A percentile compares a stretch with the other conserved stretches of the same genome.
These are phyloP conservation scores for Penicillium salamii DNA, from an alignment of 495 filamentous ascomycete genomes.

Conservation along the genomic window DNA sequence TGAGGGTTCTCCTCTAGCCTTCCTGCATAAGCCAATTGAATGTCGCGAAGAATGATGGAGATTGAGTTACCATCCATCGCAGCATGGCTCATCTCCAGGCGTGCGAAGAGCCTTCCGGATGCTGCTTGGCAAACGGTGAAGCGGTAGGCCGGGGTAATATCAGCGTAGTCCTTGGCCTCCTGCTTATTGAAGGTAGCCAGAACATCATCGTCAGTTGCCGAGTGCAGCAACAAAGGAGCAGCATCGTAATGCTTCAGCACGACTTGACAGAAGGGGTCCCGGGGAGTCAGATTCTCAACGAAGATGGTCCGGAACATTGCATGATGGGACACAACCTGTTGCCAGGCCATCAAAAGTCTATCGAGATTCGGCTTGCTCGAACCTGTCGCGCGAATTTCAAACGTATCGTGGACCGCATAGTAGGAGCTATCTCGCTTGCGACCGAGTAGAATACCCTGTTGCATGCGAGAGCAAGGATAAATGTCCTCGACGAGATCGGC, in stretches of 20 bases:
- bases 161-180: slow-evolving; percentile 31
- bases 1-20: slow-evolving; percentile 29
- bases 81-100: slow-evolving; percentile 56
- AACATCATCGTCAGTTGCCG: slow-evolving; percentile 29
- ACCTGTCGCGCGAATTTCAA: slow-evolving; percentile 47
- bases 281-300: slow-evolving; percentile 42
- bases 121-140: slow-evolving; percentile 47
- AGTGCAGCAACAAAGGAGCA: slow-evolving; percentile 32
- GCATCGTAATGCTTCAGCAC: slow-evolving; percentile 43
- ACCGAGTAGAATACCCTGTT: slow-evolving; percentile 64
- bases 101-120: slow-evolving; percentile 41
- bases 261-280: slow-evolving; percentile 48
- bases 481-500: slow-evolving; percentile 53
- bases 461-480: slow-evolving; percentile 66
- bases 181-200: slow-evolving; percentile 33
- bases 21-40: slow-evolving; percentile 47
- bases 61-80: slow-evolving; percentile 51
- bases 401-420: slow-evolving; percentile 61
- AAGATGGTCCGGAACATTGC: slow-evolving; percentile 53
- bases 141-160: slow-evolving; percentile 43
- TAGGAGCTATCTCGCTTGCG: slow-evolving; percentile 53
- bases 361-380: slow-evolving; percentile 29
- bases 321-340: slow-evolving; percentile 47
- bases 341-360: slow-evolving; percentile 45
- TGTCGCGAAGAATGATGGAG: slow-evolving; percentile 44